Evolutionary conservation across 768 basidiomycete species (phyloP), one percentile per base, ranked within the genome.

Genomic region (Lyophyllum decastes): DNA sequence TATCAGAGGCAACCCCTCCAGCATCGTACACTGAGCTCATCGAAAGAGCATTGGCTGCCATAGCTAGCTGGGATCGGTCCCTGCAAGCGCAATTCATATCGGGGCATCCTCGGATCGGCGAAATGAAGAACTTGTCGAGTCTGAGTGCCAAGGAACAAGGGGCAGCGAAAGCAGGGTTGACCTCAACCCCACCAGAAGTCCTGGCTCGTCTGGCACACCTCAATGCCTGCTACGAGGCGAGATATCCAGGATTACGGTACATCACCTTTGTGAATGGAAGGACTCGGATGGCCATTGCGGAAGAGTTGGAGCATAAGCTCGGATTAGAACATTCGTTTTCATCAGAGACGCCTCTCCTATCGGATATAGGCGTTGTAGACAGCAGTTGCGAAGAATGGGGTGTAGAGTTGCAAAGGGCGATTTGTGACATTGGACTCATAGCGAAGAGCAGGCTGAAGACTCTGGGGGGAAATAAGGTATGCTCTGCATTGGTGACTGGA

Each of bases 201-300:
- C 77, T 96, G 21, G 81, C 75, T 6, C 84, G 92, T 9, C 80
- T 97, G 17, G 80, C 70, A 30, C 82, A 90, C 62, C 81, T 96
- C 49, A 97, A 97, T 63, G 79, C 75, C 11, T 82, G 83, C 61
- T 96, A 95, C 66, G 92, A 95, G 68, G 74, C 68, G 26, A 73
- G 73, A 52, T 96, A 88, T 66, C 85, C 89, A 0, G 86, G 89
- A 2, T 69, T 97, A 61, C 81, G 90, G 19, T 96, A 94, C 67
- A 92, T 97, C 73, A 95, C 93, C 5, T 97, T 95, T 66, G 95
- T 96, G 40, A 93, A 94, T 66, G 92, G 92, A 33, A 82, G 94
- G 57, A 82, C 83, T 59, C 78, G 94, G 38, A 81, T 80, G 33
- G 80, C 70, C 46, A 87, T 97, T 63, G 87, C 84, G 38, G 79